Percentiles rank a stretch among this genome's conserved stretches.
These are phyloP conservation scores for Boletus edulis DNA, from an alignment of 768 basidiomycete species.

Conservation along the genomic window DNA sequence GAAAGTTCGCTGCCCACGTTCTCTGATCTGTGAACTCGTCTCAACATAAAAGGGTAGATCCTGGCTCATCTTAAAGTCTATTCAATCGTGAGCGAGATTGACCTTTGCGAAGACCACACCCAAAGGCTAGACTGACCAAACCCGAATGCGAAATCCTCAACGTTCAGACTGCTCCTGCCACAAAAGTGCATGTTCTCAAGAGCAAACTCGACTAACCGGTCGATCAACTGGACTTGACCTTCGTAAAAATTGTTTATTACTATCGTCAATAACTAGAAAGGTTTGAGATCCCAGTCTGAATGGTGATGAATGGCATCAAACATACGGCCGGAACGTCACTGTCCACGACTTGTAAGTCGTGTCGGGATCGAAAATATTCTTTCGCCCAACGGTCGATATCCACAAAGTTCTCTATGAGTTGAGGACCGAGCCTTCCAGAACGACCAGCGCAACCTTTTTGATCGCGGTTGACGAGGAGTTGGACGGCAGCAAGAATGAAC, in stretches of 20 bases:
- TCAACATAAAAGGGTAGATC: conserved; percentile 29
- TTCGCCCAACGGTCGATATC: conserved; percentile 25
- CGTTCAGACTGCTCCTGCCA: conserved; percentile 12
- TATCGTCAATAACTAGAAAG: conserved; percentile 25
- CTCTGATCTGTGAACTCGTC: conserved; percentile 22
- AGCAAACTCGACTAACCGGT: conserved; percentile 24
- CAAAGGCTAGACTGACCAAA: conserved; percentile 23
- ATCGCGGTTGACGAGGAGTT: conserved; percentile 31
- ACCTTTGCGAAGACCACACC: neutral
- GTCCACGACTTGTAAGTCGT: conserved; percentile 13
- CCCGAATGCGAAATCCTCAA: conserved; percentile 30
- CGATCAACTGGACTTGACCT: conserved; percentile 27
- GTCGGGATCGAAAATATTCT: conserved; percentile 27
- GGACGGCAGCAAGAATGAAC: conserved; percentile 25
- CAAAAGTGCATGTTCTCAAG: conserved; percentile 22
- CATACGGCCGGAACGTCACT: conserved; percentile 21
- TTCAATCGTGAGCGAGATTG: neutral
- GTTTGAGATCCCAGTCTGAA: neutral
- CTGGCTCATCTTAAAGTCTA: conserved; percentile 32
- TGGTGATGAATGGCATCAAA: neutral
- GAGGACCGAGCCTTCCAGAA: conserved; percentile 26
- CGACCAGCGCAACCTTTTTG: conserved; percentile 1
- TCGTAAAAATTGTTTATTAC: conserved; percentile 32
- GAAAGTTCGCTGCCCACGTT: conserved; percentile 18
- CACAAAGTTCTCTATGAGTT: conserved; percentile 31